Conservation (phyloP, 106 monocot species). For the Phalaenopsis aphrodite region DNA sequence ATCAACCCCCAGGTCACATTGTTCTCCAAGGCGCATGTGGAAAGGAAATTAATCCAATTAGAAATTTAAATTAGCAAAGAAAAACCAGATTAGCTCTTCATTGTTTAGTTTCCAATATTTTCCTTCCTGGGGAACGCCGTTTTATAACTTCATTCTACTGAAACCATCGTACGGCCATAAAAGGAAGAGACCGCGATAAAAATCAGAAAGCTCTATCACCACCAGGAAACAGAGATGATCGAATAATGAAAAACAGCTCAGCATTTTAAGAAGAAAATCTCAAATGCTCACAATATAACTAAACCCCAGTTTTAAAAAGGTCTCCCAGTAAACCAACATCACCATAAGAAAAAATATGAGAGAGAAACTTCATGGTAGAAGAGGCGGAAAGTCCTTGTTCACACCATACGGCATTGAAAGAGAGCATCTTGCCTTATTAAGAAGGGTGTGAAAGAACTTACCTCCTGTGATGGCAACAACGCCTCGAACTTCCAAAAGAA, state of each 20-base stretch:
- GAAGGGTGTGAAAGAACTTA: not conserved
- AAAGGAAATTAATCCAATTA: no score
- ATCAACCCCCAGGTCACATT: no score
- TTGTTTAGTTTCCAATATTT: not conserved
- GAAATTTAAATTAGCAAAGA: not conserved
- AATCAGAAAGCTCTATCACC: not conserved
- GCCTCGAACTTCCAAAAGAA: conserved; percentile 1
- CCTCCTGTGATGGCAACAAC: not conserved
- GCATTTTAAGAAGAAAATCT: not conserved
- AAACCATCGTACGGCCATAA: not conserved
- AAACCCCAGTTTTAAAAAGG: not conserved
- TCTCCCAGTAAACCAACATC: not conserved
- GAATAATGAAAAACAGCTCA: not conserved
- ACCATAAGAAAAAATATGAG: not conserved
- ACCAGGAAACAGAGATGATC: no score
- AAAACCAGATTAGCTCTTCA: not conserved
- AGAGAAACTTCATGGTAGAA: not conserved
- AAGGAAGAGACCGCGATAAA: not conserved
- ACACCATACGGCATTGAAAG: not conserved
- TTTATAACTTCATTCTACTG: not conserved
- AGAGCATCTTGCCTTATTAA: not conserved
- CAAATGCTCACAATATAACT: not conserved
- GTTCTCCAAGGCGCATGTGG: no score
- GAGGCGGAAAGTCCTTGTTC: not conserved
- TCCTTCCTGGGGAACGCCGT: not conserved